These are phyloP conservation scores for Orbilia quercus DNA, from an alignment of 2,329 filamentous ascomycete genomes.

Conservation along the genomic window DNA sequence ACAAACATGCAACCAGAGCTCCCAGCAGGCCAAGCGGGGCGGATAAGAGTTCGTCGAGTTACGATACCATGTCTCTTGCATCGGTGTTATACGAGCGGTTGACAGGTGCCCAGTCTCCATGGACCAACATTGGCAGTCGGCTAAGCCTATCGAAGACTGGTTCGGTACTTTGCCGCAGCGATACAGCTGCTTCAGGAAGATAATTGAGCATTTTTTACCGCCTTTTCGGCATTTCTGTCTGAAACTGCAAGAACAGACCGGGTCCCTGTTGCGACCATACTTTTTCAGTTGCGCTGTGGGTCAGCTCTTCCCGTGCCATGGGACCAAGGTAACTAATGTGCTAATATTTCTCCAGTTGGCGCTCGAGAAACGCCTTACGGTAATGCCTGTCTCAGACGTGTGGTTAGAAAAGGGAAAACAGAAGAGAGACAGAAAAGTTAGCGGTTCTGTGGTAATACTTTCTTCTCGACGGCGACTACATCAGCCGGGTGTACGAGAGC, in stretches of 20 bases:
- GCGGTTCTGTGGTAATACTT: not conserved
- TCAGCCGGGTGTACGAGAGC: not conserved
- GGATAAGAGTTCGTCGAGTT: constrained; percentile 6
- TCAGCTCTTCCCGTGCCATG: too few species aligned
- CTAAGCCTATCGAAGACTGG: constrained; percentile 37
- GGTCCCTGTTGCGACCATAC: not conserved
- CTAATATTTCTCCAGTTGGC: constrained; percentile 8
- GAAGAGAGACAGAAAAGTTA: too few species aligned
- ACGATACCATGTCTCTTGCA: constrained; percentile 29
- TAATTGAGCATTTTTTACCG: constrained; percentile 34
- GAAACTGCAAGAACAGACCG: not conserved
- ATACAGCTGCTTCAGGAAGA: constrained; percentile 26
- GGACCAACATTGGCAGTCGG: constrained; percentile 5
- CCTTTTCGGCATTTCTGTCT: constrained; percentile 29
- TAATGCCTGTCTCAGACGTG: constrained; percentile 26
- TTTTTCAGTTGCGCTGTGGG: constrained; percentile 4
- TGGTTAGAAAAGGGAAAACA: too few species aligned
- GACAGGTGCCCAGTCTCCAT: constrained; percentile 33
- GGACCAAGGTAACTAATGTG: not conserved
- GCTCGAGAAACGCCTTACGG: constrained; percentile 33
- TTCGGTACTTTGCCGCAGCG: constrained; percentile 45
- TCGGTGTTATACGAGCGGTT: constrained; percentile 51
- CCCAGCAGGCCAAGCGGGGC: constrained; percentile 19
- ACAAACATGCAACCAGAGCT: constrained; percentile 21
- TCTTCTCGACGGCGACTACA: not conserved